Base-by-base conservation (phyloP, 139 green algal species). In the Diplosphaera chodatii region DNA sequence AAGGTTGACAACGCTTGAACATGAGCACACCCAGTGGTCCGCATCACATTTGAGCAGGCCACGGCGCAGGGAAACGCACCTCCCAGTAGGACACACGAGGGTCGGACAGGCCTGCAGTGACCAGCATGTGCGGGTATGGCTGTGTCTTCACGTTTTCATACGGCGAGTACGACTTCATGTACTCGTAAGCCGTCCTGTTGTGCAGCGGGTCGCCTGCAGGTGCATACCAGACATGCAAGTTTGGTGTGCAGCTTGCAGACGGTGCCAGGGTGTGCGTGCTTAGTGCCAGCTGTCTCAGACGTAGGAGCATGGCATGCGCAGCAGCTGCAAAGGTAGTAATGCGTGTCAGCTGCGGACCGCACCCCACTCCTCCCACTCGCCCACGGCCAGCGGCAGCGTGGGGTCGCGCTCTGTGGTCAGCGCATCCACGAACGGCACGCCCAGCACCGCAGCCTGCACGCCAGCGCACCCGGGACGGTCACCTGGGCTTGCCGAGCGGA, bases 161-260 rank as follows among this genome's bases (percentile, higher is more conserved):
- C 1, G 93, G 93, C n/a, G 77, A 88, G 81, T 97, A 97, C 20
- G 41, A 79, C 80, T 88, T 88, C 80, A 97, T 96, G 82, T 92
- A 94, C 27, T 87, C 72, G 72, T 96, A 96, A 65, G 85, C 77
- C 4, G 74, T 67, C 72, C 85, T 63, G 28, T 64, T 63, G 32
- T 63, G n/a, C 23, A 28, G 22, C 31, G 80, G 80, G 73, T 85
- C 78, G 34, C 80, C 80, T 82, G 48, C 48, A 59, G 48, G n/a
- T n/a, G n/a, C n/a, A n/a, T n/a, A n/a, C n/a, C n/a, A n/a, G n/a
- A n/a, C n/a, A n/a, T n/a, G n/a, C n/a, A n/a, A n/a, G n/a, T n/a
- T n/a, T n/a, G n/a, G n/a, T n/a, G n/a, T n/a, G n/a, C n/a, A n/a
- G n/a, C 82, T 75, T 32, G 72, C 28, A 31, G 27, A 68, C 31